phyloP scores from a whole-genome alignment of 1,284 basidiomycete species.

The Cutaneotrichosporon arboriforme region DNA sequence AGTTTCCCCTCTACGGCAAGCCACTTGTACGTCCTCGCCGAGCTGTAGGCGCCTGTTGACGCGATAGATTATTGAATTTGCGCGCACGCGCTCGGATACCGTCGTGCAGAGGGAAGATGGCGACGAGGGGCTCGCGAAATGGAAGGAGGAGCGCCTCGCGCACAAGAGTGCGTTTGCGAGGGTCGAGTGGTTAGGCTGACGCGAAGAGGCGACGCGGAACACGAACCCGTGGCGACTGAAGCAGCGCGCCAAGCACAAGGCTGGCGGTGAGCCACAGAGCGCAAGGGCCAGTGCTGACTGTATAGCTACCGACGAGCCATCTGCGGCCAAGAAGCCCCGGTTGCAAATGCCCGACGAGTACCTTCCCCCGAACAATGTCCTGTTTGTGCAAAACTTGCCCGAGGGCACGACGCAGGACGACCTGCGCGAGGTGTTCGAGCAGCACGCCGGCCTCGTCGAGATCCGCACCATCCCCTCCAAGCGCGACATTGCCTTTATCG shows the following conservation, averaged over 20 bases:
- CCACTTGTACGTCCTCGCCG: constrained; percentile 65
- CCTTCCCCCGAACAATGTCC: constrained; percentile 95
- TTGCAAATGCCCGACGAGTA: constrained; percentile 99
- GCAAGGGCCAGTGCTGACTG: neutral
- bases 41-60: neutral
- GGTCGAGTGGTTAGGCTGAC: neutral
- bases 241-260: constrained; percentile 68
- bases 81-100: constrained; percentile 78
- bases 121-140: constrained; percentile 60
- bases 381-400: constrained; percentile 96
- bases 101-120: constrained; percentile 70
- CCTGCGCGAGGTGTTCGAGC: constrained; percentile 78
- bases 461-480: constrained; percentile 94
- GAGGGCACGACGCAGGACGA: constrained; percentile 78
- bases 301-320: constrained; percentile 4
- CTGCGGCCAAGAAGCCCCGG: constrained; percentile 51
- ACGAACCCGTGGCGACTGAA: constrained; percentile 82
- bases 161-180: constrained; percentile 68
- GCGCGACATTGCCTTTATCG: constrained; percentile 93
- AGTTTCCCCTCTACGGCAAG: constrained; percentile 94
- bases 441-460: constrained; percentile 89
- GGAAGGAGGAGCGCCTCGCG: constrained; percentile 66
- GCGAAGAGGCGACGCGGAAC: constrained; percentile 66
- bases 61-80: constrained; percentile 71
- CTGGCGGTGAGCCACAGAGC: constrained; percentile 48